These are phyloP conservation scores for Rhododendron williamsianum DNA, from an alignment of 148 eudicot genomes.

Conservation along the genomic window DNA sequence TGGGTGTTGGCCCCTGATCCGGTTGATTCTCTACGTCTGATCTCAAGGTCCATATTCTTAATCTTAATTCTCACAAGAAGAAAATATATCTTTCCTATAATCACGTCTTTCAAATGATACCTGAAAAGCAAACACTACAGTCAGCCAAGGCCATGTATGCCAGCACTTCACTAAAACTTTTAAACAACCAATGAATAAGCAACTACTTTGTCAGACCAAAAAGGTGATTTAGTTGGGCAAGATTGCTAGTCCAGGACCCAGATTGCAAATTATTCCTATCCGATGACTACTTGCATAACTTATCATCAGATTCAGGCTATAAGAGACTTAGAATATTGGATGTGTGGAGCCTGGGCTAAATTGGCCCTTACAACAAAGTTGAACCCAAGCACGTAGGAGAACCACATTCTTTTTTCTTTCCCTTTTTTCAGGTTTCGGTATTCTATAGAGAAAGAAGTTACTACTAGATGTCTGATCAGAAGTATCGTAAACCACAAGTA, in stretches of 20 bases:
- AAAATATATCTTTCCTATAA: constrained; percentile 96
- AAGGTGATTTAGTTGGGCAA: not conserved
- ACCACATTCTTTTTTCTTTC: not conserved
- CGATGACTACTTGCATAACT: not conserved
- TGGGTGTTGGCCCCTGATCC: constrained; percentile 98
- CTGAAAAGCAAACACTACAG: constrained; percentile 31
- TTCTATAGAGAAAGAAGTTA: not conserved
- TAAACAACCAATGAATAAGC: not conserved
- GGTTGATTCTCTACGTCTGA: constrained; percentile 94
- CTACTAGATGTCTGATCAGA: not conserved
- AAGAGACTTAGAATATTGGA: not conserved
- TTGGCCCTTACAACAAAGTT: not conserved
- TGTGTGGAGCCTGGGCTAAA: not conserved
- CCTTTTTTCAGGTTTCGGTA: not conserved
- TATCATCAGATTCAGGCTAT: not conserved
- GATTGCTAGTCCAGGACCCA: not conserved
- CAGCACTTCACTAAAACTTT: not conserved
- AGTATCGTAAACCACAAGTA: not conserved
- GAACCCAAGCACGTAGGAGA: not conserved
- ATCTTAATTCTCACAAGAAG: constrained; percentile 96
- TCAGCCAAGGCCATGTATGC: constrained; percentile 12
- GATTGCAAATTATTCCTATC: not conserved
- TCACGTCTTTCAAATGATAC: constrained; percentile 96
- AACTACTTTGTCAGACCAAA: not conserved
- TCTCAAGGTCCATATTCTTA: constrained; percentile 97